phyloP scores from a whole-genome alignment of 2,329 filamentous ascomycete genomes.

The Ophiostoma himal-ulmi region DNA sequence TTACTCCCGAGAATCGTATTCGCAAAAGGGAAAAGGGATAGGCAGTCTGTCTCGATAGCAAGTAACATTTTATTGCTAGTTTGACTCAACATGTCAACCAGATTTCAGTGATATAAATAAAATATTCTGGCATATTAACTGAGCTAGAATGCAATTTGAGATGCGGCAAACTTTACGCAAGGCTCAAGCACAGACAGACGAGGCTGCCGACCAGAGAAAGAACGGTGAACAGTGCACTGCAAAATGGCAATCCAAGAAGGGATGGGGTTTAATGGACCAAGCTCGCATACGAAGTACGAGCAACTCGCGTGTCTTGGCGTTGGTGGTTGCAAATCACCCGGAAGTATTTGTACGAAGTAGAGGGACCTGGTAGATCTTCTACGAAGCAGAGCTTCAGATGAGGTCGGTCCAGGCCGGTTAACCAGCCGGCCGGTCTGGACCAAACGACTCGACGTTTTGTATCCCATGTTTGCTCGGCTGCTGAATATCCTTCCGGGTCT shows the following conservation, averaged over 20 bases:
- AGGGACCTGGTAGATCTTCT: not conserved
- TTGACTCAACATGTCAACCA: not conserved
- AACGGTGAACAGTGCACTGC: not conserved
- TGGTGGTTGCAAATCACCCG: conserved; percentile 1
- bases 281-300: not conserved
- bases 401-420: not conserved
- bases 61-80: not conserved
- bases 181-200: not conserved
- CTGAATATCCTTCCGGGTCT: not conserved
- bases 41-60: not conserved
- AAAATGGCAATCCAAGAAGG: not conserved
- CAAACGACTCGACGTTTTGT: not conserved
- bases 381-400: not conserved
- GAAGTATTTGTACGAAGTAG: not conserved
- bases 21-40: not conserved
- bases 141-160: too few species aligned
- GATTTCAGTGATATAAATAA: not conserved
- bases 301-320: not conserved
- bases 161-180: not conserved
- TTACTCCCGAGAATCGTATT: not conserved
- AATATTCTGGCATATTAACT: not conserved
- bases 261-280: not conserved
- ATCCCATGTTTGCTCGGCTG: not conserved
- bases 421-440: not conserved
- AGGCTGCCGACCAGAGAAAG: not conserved